These are phyloP conservation scores for Prillingera fragicola DNA, from an alignment of 1,284 basidiomycete genomes.

Conservation along the genomic window DNA sequence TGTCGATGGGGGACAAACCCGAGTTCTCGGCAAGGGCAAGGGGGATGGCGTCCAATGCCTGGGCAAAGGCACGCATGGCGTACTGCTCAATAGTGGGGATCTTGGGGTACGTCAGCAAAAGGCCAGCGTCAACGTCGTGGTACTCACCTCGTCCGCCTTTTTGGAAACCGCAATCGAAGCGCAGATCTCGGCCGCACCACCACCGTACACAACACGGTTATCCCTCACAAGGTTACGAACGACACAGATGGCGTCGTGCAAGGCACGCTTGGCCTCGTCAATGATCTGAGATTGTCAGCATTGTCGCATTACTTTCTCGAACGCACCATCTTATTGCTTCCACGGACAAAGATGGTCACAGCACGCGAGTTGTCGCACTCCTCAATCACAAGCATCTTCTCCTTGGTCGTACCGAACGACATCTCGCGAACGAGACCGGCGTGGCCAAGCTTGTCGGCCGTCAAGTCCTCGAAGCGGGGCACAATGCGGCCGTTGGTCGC, in stretches of 20 bases:
- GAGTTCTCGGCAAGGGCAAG: conserved; percentile 97
- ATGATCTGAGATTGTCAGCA: conserved; percentile 64
- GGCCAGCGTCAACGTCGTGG: conserved; percentile 5
- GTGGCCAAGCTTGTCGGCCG: conserved; percentile 81
- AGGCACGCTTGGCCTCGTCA: conserved; percentile 93
- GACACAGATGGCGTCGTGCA: conserved; percentile 96
- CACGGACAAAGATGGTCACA: conserved; percentile 94
- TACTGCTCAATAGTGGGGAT: conserved; percentile 98
- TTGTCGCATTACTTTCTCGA: background rate
- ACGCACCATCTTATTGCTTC: conserved; percentile 95
- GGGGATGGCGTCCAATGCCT: conserved; percentile 86
- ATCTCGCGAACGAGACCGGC: conserved; percentile 92
- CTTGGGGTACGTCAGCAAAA: conserved; percentile 29
- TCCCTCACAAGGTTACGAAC: conserved; percentile 93
- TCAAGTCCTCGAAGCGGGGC: conserved; percentile 92
- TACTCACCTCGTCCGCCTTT: conserved; percentile 79
- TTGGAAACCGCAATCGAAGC: conserved; percentile 87
- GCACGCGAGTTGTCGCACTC: conserved; percentile 96
- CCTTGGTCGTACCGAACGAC: conserved; percentile 92
- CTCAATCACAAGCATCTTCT: conserved; percentile 99
- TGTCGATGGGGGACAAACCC: conserved; percentile 92
- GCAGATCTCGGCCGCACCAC: conserved; percentile 95
- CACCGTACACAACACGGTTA: conserved; percentile 96
- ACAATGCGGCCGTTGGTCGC: conserved; percentile 98
- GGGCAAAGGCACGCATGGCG: conserved; percentile 96